Conservation (phyloP, 225 moss, liverwort and hornwort genomes). For the Rhytidiadelphus loreus region DNA sequence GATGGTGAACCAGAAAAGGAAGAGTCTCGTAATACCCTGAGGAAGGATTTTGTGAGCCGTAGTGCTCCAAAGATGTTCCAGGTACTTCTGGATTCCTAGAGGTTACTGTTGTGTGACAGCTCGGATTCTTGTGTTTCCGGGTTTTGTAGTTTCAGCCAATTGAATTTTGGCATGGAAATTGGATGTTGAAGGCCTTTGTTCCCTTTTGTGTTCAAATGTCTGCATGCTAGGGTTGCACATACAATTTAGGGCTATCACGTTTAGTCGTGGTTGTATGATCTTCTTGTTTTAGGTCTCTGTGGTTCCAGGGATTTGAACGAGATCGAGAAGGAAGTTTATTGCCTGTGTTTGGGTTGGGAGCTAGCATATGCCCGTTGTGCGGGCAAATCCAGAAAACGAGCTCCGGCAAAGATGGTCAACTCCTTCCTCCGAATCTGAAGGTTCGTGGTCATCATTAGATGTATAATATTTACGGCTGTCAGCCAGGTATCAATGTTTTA, state of each 20-base stretch:
- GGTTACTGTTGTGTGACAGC: neutral
- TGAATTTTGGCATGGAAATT: neutral
- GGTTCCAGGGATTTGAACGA: slow-evolving; percentile 47
- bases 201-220: neutral
- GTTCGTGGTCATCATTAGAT: neutral
- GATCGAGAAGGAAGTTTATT: slow-evolving; percentile 34
- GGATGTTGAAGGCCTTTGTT: neutral
- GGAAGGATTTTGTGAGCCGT: neutral
- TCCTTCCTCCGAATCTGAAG: neutral
- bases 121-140: neutral
- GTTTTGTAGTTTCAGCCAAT: neutral
- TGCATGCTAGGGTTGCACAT: neutral
- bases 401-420: slow-evolving; percentile 1
- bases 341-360: slow-evolving; percentile 27
- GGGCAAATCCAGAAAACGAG: slow-evolving; percentile 21
- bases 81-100: neutral
- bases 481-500: neutral
- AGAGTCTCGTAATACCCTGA: neutral
- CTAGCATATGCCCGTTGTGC: slow-evolving; percentile 22
- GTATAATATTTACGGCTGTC: neutral
- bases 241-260: neutral
- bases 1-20: neutral
- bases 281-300: slow-evolving; percentile 24
- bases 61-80: slow-evolving; percentile 34
- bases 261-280: slow-evolving; percentile 21